These are phyloP conservation scores for Kwoniella mangroviensis DNA, from an alignment of 768 basidiomycete genomes.

Conservation along the genomic window DNA sequence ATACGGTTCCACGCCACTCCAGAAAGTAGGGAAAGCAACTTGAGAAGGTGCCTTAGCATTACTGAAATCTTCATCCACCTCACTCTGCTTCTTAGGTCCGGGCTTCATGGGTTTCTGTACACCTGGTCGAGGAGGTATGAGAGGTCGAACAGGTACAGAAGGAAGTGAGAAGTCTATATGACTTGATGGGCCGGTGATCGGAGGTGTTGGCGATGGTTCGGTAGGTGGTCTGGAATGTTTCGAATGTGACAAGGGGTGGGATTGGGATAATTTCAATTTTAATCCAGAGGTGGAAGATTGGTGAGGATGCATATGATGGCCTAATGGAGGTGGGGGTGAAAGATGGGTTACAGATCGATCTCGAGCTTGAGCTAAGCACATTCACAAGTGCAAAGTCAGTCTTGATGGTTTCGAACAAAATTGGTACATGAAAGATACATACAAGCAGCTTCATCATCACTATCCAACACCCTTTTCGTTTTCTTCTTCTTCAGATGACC, in stretches of 20 bases:
- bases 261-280: constrained; percentile 45
- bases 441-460: constrained; percentile 49
- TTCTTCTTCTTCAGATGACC: constrained; percentile 47
- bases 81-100: constrained; percentile 63
- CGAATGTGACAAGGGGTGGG: constrained; percentile 13
- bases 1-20: constrained; percentile 86
- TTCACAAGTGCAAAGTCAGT: too few species aligned
- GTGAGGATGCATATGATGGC: constrained; percentile 21
- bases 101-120: constrained; percentile 55
- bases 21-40: constrained; percentile 69
- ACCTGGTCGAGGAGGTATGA: constrained; percentile 51
- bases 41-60: constrained; percentile 73
- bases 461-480: constrained; percentile 43
- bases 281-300: constrained; percentile 44
- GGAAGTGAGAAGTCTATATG: constrained; percentile 53
- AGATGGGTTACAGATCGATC: constrained; percentile 38
- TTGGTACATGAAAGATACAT: constrained; percentile 6
- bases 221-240: constrained; percentile 21
- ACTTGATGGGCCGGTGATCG: constrained; percentile 26
- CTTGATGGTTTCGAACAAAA: too few species aligned
- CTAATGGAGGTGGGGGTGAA: constrained; percentile 33
- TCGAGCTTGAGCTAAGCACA: constrained; percentile 23
- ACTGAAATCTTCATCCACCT: constrained; percentile 88
- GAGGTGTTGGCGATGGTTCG: constrained; percentile 40
- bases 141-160: constrained; percentile 32